Evolutionary conservation across 805 yeast genomes (phyloP).

Genomic region (Starmerella apis): DNA sequence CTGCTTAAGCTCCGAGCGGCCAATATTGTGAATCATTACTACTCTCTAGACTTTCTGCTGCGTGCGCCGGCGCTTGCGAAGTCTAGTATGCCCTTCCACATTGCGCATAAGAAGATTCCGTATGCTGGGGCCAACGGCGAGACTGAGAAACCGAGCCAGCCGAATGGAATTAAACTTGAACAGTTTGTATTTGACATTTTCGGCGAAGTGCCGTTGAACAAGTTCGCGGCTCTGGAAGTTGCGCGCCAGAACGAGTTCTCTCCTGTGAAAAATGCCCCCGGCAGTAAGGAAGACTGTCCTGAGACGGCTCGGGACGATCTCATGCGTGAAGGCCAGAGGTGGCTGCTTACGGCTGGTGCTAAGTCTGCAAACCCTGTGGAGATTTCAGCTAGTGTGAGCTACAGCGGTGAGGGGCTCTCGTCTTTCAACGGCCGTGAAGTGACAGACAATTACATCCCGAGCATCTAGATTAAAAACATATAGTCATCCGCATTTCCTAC

Average conservation of each 20-base stretch:
- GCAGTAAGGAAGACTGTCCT: constrained; percentile 74
- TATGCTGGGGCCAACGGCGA: constrained; percentile 42
- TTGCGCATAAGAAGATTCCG: constrained; percentile 84
- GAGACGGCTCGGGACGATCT: constrained; percentile 62
- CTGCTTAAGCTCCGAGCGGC: constrained; percentile 79
- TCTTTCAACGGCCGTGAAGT: constrained; percentile 40
- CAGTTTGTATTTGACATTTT: constrained; percentile 96
- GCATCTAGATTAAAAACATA: not conserved
- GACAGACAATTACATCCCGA: constrained; percentile 10
- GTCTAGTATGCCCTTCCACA: constrained; percentile 71
- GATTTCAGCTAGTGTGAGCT: constrained; percentile 64
- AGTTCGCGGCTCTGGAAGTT: constrained; percentile 89
- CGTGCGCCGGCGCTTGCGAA: constrained; percentile 48
- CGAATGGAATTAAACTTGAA: constrained; percentile 90
- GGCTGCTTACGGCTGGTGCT: constrained; percentile 71
- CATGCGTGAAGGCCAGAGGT: constrained; percentile 55
- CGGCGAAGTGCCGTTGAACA: constrained; percentile 55
- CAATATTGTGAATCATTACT: constrained; percentile 93
- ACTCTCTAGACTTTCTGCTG: constrained; percentile 63
- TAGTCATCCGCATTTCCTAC: not conserved
- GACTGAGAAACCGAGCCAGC: constrained; percentile 50
- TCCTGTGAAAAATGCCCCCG: constrained; percentile 85
- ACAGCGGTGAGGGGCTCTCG: constrained; percentile 61
- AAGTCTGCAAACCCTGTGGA: constrained; percentile 47
- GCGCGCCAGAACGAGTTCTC: constrained; percentile 77